Evolutionary conservation across 2,329 filamentous ascomycete genomes (phyloP).

Genomic region (Calycina marina): DNA sequence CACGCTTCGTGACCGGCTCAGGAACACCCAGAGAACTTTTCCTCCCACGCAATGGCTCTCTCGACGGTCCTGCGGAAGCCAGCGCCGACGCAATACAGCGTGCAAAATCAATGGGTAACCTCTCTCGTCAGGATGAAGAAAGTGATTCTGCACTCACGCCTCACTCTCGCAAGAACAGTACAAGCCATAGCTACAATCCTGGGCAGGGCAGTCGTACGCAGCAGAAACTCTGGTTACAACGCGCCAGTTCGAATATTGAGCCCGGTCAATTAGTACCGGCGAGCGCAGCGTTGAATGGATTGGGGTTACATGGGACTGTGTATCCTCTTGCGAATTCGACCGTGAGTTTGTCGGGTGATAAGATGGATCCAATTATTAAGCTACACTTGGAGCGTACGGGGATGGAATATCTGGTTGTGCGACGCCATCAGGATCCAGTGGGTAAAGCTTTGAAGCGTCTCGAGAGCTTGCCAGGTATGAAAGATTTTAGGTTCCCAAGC

Average conservation of each 20-base stretch:
- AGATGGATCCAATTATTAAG: conserved; percentile 48
- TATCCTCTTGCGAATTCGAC: no score
- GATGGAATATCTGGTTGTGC: conserved; percentile 60
- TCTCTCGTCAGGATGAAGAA: conserved; percentile 20
- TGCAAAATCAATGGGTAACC: conserved; percentile 20
- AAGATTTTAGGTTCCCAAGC: no score
- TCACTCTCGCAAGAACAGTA: conserved; percentile 21
- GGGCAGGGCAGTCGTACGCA: conserved; percentile 49
- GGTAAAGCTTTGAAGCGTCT: conserved; percentile 44
- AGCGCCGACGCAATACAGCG: conserved; percentile 15
- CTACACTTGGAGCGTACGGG: conserved; percentile 55
- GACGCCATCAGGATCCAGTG: conserved; percentile 57
- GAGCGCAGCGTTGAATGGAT: conserved; percentile 14
- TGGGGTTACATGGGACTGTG: conserved; percentile 5
- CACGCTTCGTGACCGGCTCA: conserved; percentile 41
- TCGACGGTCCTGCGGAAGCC: neutral
- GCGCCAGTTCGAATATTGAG: conserved; percentile 58
- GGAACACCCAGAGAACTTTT: conserved; percentile 37
- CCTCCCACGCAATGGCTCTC: conserved; percentile 18
- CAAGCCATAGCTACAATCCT: conserved; percentile 13
- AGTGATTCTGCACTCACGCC: conserved; percentile 31
- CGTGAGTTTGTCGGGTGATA: conserved; percentile 31
- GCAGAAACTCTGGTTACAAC: conserved; percentile 61
- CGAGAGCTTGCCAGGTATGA: conserved; percentile 34
- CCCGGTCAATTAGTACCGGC: conserved; percentile 35